Base-by-base conservation (phyloP, 208 protist genomes). In the Acanthamoeba culbertsoni region DNA sequence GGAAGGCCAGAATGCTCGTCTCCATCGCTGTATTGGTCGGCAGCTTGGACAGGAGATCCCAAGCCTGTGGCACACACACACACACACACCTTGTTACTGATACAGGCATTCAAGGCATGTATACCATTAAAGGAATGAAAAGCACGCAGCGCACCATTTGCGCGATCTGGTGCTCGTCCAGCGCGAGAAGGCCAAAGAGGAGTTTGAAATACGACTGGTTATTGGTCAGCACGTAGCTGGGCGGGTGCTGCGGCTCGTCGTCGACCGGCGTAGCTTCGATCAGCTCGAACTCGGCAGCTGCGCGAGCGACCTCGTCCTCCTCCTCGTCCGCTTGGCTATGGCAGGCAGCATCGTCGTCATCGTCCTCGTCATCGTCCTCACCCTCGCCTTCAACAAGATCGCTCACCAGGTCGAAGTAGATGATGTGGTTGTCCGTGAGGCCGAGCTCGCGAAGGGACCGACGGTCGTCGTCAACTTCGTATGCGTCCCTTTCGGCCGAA, bases 151-250 rank as follows among this genome's bases (percentile, higher is more conserved):
- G 42, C n/a, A 88, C 79, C 79, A 63, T n/a, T 31, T 88, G 48
- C 14, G 79, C 79, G 31, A 88, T 35, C 31, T 88, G n/a, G n/a
- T n/a, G 43, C 28, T 88, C 79, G 37, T 88, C 79, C 5, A 88
- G 79, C 3, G 53, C 55, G 20, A 90, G 82, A 5, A 90, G 53
- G 82, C 82, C 31, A 26, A 90, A 90, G 33, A 90, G 82, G n/a
- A 90, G 82, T 35, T 65, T 43, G 53, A 90, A 90, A 35, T 68
- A 90, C 20, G 82, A 26, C 42, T 90, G 82, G 35, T 90, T 90
- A 33, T 90, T 90, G 12, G 82, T 68, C 23, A 90, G 53, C 6
- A 65, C 82, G 42, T 62, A 90, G 23, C 82, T 62, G 46, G 82
- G 82, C 35, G 55, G 73, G 1, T 84, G 73, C 5, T 16, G 20